Conservation (phyloP, 2,329 filamentous ascomycete species). For the Colletotrichum higginsianum region DNA sequence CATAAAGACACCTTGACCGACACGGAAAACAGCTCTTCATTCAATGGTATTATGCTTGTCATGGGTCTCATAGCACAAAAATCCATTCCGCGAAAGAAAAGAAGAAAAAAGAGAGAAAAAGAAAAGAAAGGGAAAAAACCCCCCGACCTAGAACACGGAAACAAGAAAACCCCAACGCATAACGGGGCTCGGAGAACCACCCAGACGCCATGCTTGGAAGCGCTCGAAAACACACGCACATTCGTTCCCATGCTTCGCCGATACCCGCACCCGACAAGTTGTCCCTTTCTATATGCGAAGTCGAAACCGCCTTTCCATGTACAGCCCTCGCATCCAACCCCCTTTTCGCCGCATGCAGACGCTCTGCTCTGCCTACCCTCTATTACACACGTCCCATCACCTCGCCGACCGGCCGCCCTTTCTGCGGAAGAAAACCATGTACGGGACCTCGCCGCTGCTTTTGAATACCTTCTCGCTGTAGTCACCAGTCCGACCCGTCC, state of each 20-base stretch:
- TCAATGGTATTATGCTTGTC: slow-evolving; percentile 33
- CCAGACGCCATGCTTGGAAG: slow-evolving; percentile 41
- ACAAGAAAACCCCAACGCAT: slow-evolving; percentile 8
- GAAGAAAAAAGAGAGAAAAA: background rate
- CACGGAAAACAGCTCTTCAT: slow-evolving; percentile 22
- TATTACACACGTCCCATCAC: slow-evolving; percentile 19
- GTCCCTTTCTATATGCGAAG: slow-evolving; percentile 20
- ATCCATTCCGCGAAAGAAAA: slow-evolving; percentile 9
- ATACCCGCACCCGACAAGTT: slow-evolving; percentile 1
- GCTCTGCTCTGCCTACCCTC: background rate
- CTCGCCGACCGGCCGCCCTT: slow-evolving; percentile 48
- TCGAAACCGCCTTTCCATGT: background rate
- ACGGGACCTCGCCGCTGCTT: slow-evolving; percentile 58
- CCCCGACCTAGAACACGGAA: background rate
- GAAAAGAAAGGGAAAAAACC: background rate
- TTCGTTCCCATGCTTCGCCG: slow-evolving; percentile 1
- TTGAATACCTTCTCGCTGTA: slow-evolving; percentile 57
- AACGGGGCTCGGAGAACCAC: slow-evolving; percentile 13
- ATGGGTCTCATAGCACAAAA: slow-evolving; percentile 21
- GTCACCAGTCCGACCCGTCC: slow-evolving; percentile 51
- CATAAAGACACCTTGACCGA: background rate
- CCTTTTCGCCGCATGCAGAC: background rate
- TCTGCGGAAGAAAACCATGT: slow-evolving; percentile 62
- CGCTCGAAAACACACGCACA: slow-evolving; percentile 29
- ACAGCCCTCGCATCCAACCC: background rate